Evolutionary conservation across 108 stramenopile species (phyloP), one percentile per base, ranked within the genome.

Genomic region (Skeletonema potamos): DNA sequence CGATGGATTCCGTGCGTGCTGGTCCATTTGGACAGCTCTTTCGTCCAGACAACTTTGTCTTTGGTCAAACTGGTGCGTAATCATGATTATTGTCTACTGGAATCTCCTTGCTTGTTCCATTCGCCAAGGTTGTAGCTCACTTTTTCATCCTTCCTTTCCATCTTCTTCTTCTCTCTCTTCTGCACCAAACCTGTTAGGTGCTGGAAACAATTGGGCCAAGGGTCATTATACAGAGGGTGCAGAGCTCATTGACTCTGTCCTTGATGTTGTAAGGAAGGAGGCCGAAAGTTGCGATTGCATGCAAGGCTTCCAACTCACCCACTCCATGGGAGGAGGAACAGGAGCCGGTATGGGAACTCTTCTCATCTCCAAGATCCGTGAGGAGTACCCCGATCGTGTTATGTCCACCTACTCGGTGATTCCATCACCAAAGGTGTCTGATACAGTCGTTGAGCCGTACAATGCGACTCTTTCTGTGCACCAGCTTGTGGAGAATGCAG

Each of bases 181-280:
- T 44, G 63, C 43, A 22, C 24, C 11, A 10, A 6, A 13, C 20
- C 24, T 48, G 2, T 28, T 12, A 62, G 79, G 90, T 46, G 92
- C 89, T 61, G 89, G 89, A 60, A 91, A 94, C 84, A 94, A 94
- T 81, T 91, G 97, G 97, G 97, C 97, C 83, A 96, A 96, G 85
- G 97, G 97, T 71, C 96, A 96, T 76, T 98, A 98, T 90, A 98
- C 97, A 5, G 96, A 96, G 83, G 96, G 97, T 27, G 97, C 94
- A 30, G 95, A 97, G 85, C 94, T 96, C 58, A 93, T 96, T 54
- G 97, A 97, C 84, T 85, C 90, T 48, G 89, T 96, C 58, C 87
- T 98, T 81, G 97, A 98, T 67, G 92, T 92, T 54, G 90, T 98
- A 41, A 92, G 97, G 32, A 96, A 96, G 85, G 97, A 98, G 83